Evolutionary conservation across 1,139 yeast species (phyloP).

Genomic region (Lodderomyces beijingensis): DNA sequence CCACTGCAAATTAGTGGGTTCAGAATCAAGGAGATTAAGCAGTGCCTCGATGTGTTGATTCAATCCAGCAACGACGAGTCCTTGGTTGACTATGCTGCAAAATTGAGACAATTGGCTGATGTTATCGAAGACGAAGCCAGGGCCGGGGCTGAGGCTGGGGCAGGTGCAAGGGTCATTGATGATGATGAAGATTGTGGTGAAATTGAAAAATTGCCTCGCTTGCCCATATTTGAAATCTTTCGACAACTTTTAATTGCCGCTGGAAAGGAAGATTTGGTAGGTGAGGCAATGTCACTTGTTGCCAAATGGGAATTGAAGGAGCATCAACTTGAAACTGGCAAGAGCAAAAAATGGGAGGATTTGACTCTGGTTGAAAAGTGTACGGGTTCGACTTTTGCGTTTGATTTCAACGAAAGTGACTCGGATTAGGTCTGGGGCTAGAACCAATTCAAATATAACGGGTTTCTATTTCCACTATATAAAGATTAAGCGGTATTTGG

Average conservation of each 20-base stretch:
- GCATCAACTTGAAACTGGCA: constrained; percentile 16
- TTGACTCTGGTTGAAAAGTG: constrained; percentile 13
- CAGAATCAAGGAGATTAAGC: constrained; percentile 48
- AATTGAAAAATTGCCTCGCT: constrained; percentile 29
- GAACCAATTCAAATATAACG: too few relatives aligned
- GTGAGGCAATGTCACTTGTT: constrained; percentile 29
- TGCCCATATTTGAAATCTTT: constrained; percentile 61
- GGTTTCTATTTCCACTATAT: too few relatives aligned
- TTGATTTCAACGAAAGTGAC: background rate
- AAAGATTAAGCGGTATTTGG: too few relatives aligned
- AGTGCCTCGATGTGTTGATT: constrained; percentile 23
- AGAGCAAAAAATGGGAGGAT: constrained; percentile 23
- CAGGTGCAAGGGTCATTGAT: constrained; percentile 3
- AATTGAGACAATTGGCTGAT: constrained; percentile 16
- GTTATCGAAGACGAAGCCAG: too few relatives aligned
- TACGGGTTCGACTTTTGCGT: background rate
- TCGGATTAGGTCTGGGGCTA: background rate
- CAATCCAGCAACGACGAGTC: constrained; percentile 10
- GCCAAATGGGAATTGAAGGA: constrained; percentile 14
- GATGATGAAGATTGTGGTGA: constrained; percentile 45
- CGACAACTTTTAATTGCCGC: constrained; percentile 36
- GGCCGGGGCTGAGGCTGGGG: too few relatives aligned
- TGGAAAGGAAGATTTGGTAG: constrained; percentile 30
- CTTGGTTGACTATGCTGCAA: constrained; percentile 16
- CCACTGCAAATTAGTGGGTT: constrained; percentile 78